phyloP scores from a whole-genome alignment of 2,329 filamentous ascomycete genomes.

The Mollisiaceae sp. region DNA sequence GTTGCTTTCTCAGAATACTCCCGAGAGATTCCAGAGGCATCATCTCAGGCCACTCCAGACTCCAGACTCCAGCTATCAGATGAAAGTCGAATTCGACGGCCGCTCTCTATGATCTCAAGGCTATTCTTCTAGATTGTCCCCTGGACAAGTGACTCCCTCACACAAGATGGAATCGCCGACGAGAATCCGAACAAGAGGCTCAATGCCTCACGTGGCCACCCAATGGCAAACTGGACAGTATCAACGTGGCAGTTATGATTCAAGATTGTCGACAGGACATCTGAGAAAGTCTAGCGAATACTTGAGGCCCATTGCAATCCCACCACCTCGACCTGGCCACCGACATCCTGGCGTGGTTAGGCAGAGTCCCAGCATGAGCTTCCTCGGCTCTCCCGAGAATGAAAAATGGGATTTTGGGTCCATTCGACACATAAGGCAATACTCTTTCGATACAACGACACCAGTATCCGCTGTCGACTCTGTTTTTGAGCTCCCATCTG shows the following conservation, averaged over 20 bases:
- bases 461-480: conserved; percentile 36
- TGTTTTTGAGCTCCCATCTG: conserved; percentile 34
- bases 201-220: conserved; percentile 31
- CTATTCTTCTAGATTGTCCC: background rate
- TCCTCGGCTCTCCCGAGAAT: conserved; percentile 28
- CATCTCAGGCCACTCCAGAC: background rate
- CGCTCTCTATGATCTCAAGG: background rate
- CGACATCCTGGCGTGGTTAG: conserved; percentile 7
- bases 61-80: background rate
- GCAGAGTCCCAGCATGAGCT: conserved; percentile 23
- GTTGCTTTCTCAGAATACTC: conserved; percentile 14
- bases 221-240: conserved; percentile 27
- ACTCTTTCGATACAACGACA: conserved; percentile 27
- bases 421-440: conserved; percentile 27
- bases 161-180: conserved; percentile 10
- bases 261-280: conserved; percentile 13
- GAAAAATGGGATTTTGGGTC: conserved; percentile 31
- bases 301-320: conserved; percentile 9
- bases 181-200: conserved; percentile 1
- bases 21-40: conserved; percentile 9
- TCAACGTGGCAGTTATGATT: conserved; percentile 12
- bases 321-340: background rate
- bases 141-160: background rate
- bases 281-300: conserved; percentile 16
- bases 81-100: background rate